Base-by-base conservation (phyloP, 2,329 filamentous ascomycete genomes). In the Microdochium nivale region DNA sequence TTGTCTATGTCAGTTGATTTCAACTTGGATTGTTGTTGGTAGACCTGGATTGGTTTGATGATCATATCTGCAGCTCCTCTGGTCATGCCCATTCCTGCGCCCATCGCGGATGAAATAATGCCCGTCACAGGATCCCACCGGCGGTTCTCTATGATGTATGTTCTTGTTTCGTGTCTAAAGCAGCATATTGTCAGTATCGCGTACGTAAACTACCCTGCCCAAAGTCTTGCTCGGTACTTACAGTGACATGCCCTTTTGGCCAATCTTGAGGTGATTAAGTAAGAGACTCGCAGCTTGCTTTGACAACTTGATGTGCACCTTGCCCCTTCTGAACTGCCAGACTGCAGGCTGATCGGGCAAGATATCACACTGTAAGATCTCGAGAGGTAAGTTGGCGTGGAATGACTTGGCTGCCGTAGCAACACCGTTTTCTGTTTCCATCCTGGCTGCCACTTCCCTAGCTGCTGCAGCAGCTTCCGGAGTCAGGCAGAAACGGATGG, bases 391-490 rank as follows among this genome's bases (percentile, higher is more conserved):
- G 25, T 64, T 55, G 19, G 62, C 56, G 52, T 73, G 67, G 55
- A 73, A 73, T 2, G 64, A 67, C 30, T 65, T 58, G 0, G 69
- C 68, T 0, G 68, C 70, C 43, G 65, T 65, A 37, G 61, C 56
- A 8, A 68, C 65, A 5, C 70, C 70, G 3, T 59, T 58, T 55
- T 73, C 70, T 5, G 51, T 52, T 8, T 54, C 55, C 61, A 73
- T 70, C 40, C 61, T 60, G 48, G 57, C 50, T 2, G 69, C 62
- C 46, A 74, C 63, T n/a, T 56, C 51, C 49, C 62, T 51, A 2
- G 67, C 67, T 30, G 65, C 65, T 33, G 52, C 37, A 47, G 58
- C 56, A 23, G 65, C 61, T 37, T 65, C 55, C 3, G 63, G 58
- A 24, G 58, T 54, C 8, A 71, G 59, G 14, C 33, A 67, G 51